Evolutionary conservation across 2,329 filamentous ascomycete genomes (phyloP), one percentile per base, ranked within the genome.

Genomic region (Colletotrichum sp.): DNA sequence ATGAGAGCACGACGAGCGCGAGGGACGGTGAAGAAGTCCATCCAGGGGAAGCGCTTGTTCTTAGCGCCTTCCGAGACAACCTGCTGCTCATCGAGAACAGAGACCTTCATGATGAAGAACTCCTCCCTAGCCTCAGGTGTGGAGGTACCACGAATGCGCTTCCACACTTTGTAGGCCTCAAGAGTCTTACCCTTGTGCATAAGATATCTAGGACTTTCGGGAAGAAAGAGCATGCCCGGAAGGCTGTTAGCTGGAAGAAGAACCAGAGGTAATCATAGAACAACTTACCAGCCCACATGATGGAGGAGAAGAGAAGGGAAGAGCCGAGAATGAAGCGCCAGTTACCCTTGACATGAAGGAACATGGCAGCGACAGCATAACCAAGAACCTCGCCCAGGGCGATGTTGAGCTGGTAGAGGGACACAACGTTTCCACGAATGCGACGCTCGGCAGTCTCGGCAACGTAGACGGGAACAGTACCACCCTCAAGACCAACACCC

Each of bases 261-360:
- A 5, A 21, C 4, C 12, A 52, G 10, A 13, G 3, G n/a, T 21
- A 1, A 21, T 52, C 43, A 21, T 52, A 8, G 2, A 13, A 52
- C 6, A 5, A 21, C 43, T 13, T 21, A 52, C 93, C 92, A 48
- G 87, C 72, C 26, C 0, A 92, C 74, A 76, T 76, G 71, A 76
- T 69, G 43, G 74, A 65, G 38, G 74, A 94, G 84, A 95, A 95
- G 57, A 95, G 82, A 3, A 95, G 88, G 0, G 93, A 95, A 2
- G 92, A 94, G 6, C 93, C 93, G 2, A 95, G 90, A 76, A 95
- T 95, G 82, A 92, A 94, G 48, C 93, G 89, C 93, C 93, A 95
- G 85, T 93, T 93, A 18, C 93, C 93, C 0, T 86, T 84, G 3
- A 95, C 92, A n/a, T 87, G 89, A 77, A 94, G 86, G 83, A 95